These are phyloP conservation scores for Talaromyces sp. DNA, from an alignment of 2,329 filamentous ascomycete species.

Conservation along the genomic window DNA sequence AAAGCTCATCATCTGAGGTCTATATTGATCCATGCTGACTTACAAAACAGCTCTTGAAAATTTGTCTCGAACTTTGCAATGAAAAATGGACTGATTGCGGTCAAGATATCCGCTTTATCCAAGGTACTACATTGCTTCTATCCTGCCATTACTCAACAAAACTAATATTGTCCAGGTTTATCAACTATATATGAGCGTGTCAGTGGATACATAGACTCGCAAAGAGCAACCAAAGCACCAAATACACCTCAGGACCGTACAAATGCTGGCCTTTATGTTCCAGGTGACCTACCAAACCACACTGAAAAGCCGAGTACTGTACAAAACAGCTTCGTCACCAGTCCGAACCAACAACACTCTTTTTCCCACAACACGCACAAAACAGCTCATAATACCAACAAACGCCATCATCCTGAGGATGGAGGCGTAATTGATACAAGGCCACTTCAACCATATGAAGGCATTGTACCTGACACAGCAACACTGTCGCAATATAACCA, in stretches of 20 bases:
- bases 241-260: conserved; percentile 1
- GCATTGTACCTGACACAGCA: background rate
- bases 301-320: background rate
- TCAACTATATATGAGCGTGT: conserved; percentile 9
- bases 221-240: background rate
- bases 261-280: background rate
- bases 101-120: conserved; percentile 9
- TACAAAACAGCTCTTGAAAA: background rate
- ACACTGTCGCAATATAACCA: background rate
- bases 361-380: background rate
- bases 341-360: background rate
- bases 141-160: background rate
- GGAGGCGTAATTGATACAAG: background rate
- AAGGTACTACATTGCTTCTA: background rate
- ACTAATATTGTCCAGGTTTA: background rate
- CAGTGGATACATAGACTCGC: conserved; percentile 1
- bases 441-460: background rate
- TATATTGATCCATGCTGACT: background rate
- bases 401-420: background rate
- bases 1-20: background rate
- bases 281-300: background rate
- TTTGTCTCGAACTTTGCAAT: conserved; percentile 11
- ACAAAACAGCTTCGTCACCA: background rate
- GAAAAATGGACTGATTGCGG: conserved; percentile 13
- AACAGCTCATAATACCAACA: background rate